Evolutionary conservation across 2,329 filamentous ascomycete species (phyloP).

Genomic region (Fusarium verrucosum): DNA sequence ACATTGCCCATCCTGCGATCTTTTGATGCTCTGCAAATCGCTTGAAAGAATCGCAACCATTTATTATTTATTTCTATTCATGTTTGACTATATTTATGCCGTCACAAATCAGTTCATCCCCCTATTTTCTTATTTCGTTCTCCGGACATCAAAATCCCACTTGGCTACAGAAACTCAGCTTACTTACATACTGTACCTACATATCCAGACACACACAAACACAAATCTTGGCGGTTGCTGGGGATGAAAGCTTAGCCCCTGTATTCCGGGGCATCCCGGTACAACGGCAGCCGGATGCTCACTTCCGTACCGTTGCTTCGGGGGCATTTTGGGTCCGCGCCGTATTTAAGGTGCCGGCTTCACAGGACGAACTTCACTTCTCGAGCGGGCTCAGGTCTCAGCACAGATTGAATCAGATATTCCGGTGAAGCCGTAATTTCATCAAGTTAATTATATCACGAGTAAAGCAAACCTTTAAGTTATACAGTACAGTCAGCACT

Average conservation of each 20-base stretch:
- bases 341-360: constrained; percentile 15
- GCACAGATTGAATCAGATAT: constrained; percentile 2
- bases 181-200: constrained; percentile 3
- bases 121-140: background rate
- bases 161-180: constrained; percentile 6
- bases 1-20: background rate
- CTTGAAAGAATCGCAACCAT: background rate
- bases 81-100: background rate
- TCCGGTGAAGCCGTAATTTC: constrained; percentile 15
- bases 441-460: background rate
- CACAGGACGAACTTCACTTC: background rate
- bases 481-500: background rate
- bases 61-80: background rate
- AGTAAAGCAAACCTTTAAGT: background rate
- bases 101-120: background rate
- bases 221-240: constrained; percentile 18
- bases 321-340: constrained; percentile 17
- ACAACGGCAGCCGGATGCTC: constrained; percentile 23
- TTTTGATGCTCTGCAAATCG: background rate
- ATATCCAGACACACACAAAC: no score
- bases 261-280: constrained; percentile 34
- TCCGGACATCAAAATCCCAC: background rate
- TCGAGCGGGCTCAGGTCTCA: background rate
- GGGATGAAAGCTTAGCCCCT: constrained; percentile 11
- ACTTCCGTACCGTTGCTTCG: constrained; percentile 31